phyloP scores from a whole-genome alignment of 2,329 filamentous ascomycete species.

The Lasiodiplodia sp. region DNA sequence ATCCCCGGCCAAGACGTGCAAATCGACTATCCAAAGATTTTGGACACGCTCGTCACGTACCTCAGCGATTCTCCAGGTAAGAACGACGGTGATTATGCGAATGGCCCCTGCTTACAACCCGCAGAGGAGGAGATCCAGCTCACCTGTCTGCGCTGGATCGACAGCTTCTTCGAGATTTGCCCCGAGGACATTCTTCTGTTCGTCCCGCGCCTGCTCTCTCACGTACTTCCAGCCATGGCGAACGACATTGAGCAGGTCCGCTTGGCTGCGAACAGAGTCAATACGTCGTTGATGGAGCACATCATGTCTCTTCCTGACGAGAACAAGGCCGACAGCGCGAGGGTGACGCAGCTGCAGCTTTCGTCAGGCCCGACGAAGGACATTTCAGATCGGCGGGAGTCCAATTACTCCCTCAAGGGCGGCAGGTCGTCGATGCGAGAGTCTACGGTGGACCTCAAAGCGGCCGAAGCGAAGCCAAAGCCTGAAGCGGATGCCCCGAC shows the following conservation, averaged over 20 bases:
- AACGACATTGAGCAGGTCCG: slow-evolving; percentile 89
- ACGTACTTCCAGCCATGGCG: slow-evolving; percentile 92
- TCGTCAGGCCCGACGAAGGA: slow-evolving; percentile 47
- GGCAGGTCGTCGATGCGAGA: slow-evolving; percentile 28
- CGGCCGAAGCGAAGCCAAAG: slow-evolving; percentile 41
- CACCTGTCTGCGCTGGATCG: slow-evolving; percentile 92
- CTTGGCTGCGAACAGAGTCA: slow-evolving; percentile 86
- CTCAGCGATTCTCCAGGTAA: slow-evolving; percentile 81
- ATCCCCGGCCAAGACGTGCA: slow-evolving; percentile 96
- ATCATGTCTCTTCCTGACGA: slow-evolving; percentile 86
- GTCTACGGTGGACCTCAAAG: slow-evolving; percentile 40
- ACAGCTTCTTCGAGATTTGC: slow-evolving; percentile 95
- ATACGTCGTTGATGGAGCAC: slow-evolving; percentile 89
- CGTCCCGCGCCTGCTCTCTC: slow-evolving; percentile 87
- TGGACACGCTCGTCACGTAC: slow-evolving; percentile 90
- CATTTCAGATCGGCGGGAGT: slow-evolving; percentile 50
- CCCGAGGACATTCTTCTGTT: slow-evolving; percentile 96
- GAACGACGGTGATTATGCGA: slow-evolving; percentile 34
- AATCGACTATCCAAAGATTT: slow-evolving; percentile 88
- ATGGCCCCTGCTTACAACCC: slow-evolving; percentile 37
- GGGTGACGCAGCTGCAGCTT: slow-evolving; percentile 52
- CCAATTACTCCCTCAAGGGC: slow-evolving; percentile 42
- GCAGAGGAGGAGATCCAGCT: slow-evolving; percentile 89
- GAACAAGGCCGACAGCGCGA: slow-evolving; percentile 49
- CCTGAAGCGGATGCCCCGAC: slow-evolving; percentile 47